A percentile compares a stretch with the other conserved stretches of the same genome.
Conservation (phyloP, 768 basidiomycete genomes). For the Leccinum arenicola region DNA sequence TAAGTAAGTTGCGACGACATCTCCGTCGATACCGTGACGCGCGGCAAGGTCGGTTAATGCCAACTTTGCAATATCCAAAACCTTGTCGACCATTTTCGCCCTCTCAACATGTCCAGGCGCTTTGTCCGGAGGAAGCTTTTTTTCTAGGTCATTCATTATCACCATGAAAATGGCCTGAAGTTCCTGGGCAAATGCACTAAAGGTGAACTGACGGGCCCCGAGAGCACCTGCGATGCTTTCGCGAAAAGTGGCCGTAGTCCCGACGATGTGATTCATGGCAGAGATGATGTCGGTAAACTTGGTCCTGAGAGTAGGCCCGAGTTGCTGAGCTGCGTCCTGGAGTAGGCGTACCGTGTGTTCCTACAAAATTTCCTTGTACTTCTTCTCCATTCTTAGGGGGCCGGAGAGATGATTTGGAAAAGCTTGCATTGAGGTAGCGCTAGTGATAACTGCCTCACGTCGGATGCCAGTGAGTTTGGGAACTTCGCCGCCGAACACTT, state of each 20-base stretch:
- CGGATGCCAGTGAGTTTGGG: no score
- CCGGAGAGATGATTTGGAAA: constrained; percentile 1
- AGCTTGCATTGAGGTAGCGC: background rate
- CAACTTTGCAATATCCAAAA: constrained; percentile 1
- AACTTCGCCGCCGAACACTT: no score
- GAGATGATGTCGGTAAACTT: constrained; percentile 6
- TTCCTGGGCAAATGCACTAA: constrained; percentile 6
- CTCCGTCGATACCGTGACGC: constrained; percentile 6
- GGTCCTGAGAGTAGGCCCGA: constrained; percentile 2
- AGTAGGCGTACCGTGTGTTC: constrained; percentile 6
- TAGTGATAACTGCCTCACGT: no score
- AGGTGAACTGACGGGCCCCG: constrained; percentile 1
- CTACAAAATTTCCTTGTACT: constrained; percentile 3
- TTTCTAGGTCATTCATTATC: constrained; percentile 1
- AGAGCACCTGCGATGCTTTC: constrained; percentile 3
- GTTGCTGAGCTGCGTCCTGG: background rate
- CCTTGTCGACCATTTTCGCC: constrained; percentile 3
- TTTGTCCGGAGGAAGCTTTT: background rate
- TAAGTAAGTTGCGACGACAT: constrained; percentile 4
- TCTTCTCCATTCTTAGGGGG: constrained; percentile 9
- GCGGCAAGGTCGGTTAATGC: constrained; percentile 2
- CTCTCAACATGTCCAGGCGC: constrained; percentile 7
- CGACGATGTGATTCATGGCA: constrained; percentile 8
- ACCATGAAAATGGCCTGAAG: constrained; percentile 5
- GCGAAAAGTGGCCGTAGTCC: constrained; percentile 12